Evolutionary conservation across 2,329 filamentous ascomycete genomes (phyloP).

Genomic region (Aspergillus viridinutans): DNA sequence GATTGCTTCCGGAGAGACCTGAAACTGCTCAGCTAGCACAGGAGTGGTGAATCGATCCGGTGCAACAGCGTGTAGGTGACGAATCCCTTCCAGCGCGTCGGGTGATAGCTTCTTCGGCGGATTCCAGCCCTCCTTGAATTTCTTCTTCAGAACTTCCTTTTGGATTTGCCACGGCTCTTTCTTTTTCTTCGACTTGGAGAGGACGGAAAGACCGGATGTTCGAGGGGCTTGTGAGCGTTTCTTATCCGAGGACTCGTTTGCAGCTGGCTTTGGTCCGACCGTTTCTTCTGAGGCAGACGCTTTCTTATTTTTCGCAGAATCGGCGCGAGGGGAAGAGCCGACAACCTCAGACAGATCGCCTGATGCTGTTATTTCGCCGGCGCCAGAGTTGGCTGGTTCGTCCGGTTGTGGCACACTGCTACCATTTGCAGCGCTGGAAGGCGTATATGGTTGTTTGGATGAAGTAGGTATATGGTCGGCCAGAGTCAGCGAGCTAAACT

Average conservation of each 20-base stretch:
- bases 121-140: conserved; percentile 75
- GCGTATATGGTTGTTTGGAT: background rate
- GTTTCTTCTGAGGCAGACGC: background rate
- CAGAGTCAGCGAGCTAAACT: conserved; percentile 2
- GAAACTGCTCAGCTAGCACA: conserved; percentile 71
- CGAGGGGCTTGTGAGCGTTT: background rate
- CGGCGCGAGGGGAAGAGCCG: background rate
- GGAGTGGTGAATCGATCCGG: conserved; percentile 72
- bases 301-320: background rate
- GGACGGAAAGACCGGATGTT: background rate
- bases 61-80: conserved; percentile 72
- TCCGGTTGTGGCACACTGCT: background rate
- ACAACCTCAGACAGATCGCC: background rate
- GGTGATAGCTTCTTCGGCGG: conserved; percentile 85
- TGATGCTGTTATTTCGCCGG: background rate
- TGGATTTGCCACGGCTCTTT: conserved; percentile 67
- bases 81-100: conserved; percentile 85
- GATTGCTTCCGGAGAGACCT: conserved; percentile 82
- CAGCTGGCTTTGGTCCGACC: background rate
- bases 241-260: background rate
- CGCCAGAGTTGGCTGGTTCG: background rate
- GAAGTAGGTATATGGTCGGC: background rate
- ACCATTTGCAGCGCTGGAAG: background rate
- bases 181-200: conserved; percentile 22
- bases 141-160: conserved; percentile 68